phyloP scores from a whole-genome alignment of 1,284 basidiomycete genomes.

The Ustilago xerochloae region DNA sequence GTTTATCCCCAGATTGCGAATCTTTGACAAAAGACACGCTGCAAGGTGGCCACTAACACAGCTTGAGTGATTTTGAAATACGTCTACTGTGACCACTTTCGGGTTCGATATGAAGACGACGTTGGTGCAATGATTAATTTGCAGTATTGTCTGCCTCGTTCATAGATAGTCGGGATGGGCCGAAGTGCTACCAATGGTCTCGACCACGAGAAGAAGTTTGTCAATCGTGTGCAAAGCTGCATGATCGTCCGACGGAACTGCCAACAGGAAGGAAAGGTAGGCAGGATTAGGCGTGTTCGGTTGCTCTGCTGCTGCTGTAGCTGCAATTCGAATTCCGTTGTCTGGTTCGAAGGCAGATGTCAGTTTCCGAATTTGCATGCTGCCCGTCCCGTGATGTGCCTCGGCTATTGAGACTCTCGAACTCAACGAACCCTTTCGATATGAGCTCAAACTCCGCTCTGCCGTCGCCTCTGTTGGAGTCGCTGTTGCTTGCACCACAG shows the following conservation, averaged over 20 bases:
- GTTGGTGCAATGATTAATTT: background rate
- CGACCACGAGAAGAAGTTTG: background rate
- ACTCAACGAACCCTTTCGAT: background rate
- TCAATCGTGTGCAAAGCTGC: background rate
- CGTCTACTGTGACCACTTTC: background rate
- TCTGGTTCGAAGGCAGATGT: too few relatives aligned
- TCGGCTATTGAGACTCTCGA: constrained; percentile 3
- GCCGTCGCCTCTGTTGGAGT: too few relatives aligned
- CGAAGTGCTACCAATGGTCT: too few relatives aligned
- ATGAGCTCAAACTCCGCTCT: too few relatives aligned
- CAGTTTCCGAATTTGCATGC: constrained; percentile 5
- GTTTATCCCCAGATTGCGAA: constrained; percentile 13
- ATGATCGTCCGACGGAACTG: background rate
- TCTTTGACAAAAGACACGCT: background rate
- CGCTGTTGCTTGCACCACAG: too few relatives aligned
- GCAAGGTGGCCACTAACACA: too few relatives aligned
- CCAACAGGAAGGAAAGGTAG: background rate
- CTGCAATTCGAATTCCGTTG: constrained; percentile 12
- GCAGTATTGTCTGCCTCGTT: too few relatives aligned
- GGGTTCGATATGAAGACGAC: background rate
- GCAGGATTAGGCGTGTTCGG: background rate
- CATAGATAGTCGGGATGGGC: background rate
- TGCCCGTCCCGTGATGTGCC: constrained; percentile 12
- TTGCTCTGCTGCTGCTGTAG: background rate
- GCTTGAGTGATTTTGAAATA: too few relatives aligned